Conservation (phyloP, 73 alveolate genomes). For the Stentor roeselii region DNA sequence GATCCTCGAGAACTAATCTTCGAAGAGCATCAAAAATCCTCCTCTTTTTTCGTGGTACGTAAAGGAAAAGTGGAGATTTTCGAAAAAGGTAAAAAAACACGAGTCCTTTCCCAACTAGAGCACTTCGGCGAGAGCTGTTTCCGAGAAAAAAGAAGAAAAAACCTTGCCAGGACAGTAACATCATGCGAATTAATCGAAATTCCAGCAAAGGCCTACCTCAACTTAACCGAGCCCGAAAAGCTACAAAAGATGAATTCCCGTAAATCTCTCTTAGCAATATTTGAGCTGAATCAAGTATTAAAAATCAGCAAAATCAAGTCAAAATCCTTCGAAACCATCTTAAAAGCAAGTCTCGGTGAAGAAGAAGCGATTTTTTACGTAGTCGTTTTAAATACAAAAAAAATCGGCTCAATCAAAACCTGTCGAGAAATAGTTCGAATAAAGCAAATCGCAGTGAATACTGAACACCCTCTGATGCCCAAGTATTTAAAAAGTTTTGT, state of each 20-base stretch:
- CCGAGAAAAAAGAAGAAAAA: background rate
- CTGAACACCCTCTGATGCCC: background rate
- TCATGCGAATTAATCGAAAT: background rate
- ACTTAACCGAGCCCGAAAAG: background rate
- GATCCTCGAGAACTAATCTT: background rate
- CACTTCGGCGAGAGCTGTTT: slow-evolving; percentile 3
- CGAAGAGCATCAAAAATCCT: background rate
- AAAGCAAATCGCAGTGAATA: background rate
- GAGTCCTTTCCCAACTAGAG: background rate
- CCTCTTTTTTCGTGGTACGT: background rate
- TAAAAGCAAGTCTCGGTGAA: background rate
- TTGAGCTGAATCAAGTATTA: background rate
- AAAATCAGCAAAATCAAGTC: background rate
- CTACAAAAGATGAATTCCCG: background rate
- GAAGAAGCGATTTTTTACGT: background rate
- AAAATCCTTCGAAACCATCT: background rate
- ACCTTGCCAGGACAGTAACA: background rate
- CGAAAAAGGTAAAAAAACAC: background rate
- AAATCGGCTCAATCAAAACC: background rate
- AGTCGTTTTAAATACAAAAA: background rate
- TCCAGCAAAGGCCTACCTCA: background rate
- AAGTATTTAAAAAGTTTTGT: background rate
- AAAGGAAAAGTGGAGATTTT: background rate
- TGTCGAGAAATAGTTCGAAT: background rate
- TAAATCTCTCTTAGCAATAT: background rate